Conservation (phyloP, 225 moss, liverwort and hornwort genomes). For the Pseudisothecium myosuroides region DNA sequence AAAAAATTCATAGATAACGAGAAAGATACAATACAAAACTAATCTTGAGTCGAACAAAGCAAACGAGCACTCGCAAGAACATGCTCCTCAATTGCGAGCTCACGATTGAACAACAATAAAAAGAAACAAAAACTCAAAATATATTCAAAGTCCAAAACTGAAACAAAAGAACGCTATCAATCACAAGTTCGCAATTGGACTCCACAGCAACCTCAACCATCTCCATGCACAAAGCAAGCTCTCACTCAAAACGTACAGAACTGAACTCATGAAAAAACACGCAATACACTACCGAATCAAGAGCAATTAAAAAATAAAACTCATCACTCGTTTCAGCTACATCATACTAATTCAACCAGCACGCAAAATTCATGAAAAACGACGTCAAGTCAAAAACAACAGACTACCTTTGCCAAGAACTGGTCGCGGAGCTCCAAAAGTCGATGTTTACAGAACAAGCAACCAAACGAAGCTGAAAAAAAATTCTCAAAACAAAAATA, state of each 20-base stretch:
- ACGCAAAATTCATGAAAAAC: not conserved
- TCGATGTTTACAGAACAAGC: not conserved
- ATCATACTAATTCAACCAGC: not conserved
- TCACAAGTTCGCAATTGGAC: not conserved
- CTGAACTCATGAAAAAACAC: not conserved
- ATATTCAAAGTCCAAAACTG: not conserved
- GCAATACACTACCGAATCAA: not conserved
- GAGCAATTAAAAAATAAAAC: not conserved
- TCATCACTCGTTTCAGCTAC: not conserved
- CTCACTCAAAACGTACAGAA: not conserved
- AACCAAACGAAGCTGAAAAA: not conserved
- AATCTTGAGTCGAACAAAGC: not conserved
- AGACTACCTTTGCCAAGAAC: conserved; percentile 2
- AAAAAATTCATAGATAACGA: not conserved
- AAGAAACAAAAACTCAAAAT: not conserved
- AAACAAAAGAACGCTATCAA: not conserved
- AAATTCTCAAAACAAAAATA: not conserved
- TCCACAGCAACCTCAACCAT: not conserved
- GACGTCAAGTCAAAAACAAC: not conserved
- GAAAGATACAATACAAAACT: not conserved
- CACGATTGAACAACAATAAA: not conserved
- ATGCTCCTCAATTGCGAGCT: not conserved
- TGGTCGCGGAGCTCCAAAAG: not conserved
- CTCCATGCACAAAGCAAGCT: not conserved
- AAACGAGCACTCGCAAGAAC: not conserved